A percentile compares a stretch with the other conserved stretches of the same genome.
These are phyloP conservation scores for Steccherinum ochraceum DNA, from an alignment of 768 basidiomycete species.

Conservation along the genomic window DNA sequence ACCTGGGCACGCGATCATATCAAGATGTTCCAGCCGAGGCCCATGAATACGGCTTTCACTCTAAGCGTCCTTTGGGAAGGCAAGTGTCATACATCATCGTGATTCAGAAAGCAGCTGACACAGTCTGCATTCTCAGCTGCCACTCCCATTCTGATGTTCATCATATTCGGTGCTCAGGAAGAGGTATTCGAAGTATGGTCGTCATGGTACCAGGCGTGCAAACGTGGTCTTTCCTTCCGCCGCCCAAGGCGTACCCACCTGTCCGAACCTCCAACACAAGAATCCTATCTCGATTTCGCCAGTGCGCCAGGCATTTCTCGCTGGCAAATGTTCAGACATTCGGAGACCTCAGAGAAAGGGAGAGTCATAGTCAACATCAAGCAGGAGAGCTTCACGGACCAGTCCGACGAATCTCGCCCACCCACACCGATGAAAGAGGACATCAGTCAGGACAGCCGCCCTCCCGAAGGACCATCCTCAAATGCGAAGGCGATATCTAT, in stretches of 20 bases:
- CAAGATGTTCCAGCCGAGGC: background rate
- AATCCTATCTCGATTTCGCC: background rate
- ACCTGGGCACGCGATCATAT: conserved; percentile 9
- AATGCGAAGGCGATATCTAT: too few relatives aligned
- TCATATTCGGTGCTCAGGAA: conserved; percentile 19
- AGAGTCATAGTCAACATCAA: background rate
- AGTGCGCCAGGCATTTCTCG: background rate
- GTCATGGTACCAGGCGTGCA: background rate
- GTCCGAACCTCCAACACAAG: background rate
- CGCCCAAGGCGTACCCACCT: background rate
- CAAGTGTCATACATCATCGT: conserved; percentile 1
- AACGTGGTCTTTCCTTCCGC: background rate
- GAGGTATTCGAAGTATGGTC: conserved; percentile 17
- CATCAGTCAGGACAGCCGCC: background rate
- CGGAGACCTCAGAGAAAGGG: background rate
- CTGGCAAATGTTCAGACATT: background rate
- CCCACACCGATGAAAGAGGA: too few relatives aligned
- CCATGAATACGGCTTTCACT: background rate
- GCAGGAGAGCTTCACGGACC: background rate
- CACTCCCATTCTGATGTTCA: conserved; percentile 12
- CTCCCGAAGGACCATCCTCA: too few relatives aligned
- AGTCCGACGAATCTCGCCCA: background rate
- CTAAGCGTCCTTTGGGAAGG: conserved; percentile 18
- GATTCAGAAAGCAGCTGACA: background rate
- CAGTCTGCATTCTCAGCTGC: conserved; percentile 3